Base-by-base conservation (phyloP, 148 eudicot species). In the Arbutus unedo region DNA sequence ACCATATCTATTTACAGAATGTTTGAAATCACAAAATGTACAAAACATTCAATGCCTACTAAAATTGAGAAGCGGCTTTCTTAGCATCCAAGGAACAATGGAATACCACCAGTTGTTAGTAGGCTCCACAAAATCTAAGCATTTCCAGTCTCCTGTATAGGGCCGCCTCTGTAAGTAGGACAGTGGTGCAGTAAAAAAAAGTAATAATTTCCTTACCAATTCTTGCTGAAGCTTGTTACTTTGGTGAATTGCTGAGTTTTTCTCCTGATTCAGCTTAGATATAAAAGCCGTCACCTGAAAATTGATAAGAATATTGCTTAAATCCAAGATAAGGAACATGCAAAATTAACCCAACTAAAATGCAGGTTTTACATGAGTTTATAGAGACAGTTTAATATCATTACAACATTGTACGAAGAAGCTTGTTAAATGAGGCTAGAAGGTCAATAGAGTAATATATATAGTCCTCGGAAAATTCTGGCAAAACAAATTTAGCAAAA, bases 221-320 rank as follows among this genome's bases (percentile, higher is more conserved):
- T 93, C 98, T 82, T 92, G 93, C 81, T 85, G 92, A 86, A 95
- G 93, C 90, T 86, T 92, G 82, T 81, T 87, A 76, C 81, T 91
- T 86, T 87, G 93, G 86, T 92, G 90, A 85, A 91, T 82, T 77
- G 90, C 91, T 68, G 89, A 82, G 77, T 84, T 89, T 81, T 88
- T 92, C 89, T 95, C 98, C 78, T 92, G 94, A 5, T 88, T 86
- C 90, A 95, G 89, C 92, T 84, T 92, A 41, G 89, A 74, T 78
- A 95, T 87, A 64, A 88, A 79, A 72, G 91, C 87, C 57, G 83
- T 89, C 41, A 66, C 86, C 98, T 95, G 91, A 68, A 85, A 85
- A 15, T 45, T 41, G 16, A 48, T 47, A 78, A 44, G 60, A 48
- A 62, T 57, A 59, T 10, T 74, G 56, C 9, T 38, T 38, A 84